phyloP scores from a whole-genome alignment of 2,329 filamentous ascomycete genomes.

The Immersiporthe knoxdaviesiana region DNA sequence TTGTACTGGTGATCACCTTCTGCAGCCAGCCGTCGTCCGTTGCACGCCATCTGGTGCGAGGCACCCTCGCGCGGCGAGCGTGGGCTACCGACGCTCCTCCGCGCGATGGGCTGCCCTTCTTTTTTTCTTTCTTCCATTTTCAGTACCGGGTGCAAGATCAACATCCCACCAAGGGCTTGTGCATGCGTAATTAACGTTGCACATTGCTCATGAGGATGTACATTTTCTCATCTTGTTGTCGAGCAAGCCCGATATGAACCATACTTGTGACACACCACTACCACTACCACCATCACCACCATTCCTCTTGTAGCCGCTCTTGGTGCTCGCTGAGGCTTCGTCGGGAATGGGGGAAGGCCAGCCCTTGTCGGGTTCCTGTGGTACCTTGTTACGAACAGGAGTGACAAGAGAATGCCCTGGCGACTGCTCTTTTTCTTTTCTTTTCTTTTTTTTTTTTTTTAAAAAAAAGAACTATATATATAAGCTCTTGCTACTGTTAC shows the following conservation, averaged over 20 bases:
- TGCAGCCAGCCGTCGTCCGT: slow-evolving; percentile 25
- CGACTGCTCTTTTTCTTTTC: neutral
- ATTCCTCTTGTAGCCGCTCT: slow-evolving; percentile 1
- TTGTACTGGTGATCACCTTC: slow-evolving; percentile 17
- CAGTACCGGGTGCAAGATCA: slow-evolving; percentile 19
- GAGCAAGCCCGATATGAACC: neutral
- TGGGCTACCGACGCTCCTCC: slow-evolving; percentile 9
- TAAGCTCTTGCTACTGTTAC: neutral
- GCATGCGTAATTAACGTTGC: neutral
- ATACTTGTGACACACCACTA: slow-evolving; percentile 1
- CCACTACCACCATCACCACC: neutral
- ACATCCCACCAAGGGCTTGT: slow-evolving; percentile 6
- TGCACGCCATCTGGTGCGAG: slow-evolving; percentile 21
- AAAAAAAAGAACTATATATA: no score
- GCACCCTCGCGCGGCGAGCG: slow-evolving; percentile 16
- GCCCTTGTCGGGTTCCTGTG: neutral
- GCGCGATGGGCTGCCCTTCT: slow-evolving; percentile 6
- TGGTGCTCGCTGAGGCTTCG: neutral
- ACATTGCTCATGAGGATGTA: neutral
- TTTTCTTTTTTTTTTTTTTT: no score
- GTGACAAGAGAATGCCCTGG: neutral
- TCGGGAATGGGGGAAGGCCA: neutral
- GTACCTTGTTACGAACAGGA: neutral
- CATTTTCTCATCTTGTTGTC: neutral
- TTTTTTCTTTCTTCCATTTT: no score